phyloP scores from a whole-genome alignment of 2,329 filamentous ascomycete genomes.

The Beauveria australis region DNA sequence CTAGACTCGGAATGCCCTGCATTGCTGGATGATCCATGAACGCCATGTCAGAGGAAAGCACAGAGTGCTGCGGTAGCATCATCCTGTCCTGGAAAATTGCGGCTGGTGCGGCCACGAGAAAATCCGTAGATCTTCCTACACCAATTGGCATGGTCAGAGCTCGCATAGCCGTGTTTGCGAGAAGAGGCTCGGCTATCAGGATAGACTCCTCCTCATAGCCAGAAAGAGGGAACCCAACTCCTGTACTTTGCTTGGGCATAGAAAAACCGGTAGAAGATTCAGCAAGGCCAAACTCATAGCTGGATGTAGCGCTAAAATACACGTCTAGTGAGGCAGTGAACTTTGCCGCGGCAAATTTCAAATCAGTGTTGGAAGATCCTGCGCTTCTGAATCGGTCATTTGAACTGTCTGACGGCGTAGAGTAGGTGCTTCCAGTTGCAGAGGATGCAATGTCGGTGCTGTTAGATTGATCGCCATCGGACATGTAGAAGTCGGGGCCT shows the following conservation, averaged over 20 bases:
- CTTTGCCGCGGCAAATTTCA: slow-evolving; percentile 15
- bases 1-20: slow-evolving; percentile 3
- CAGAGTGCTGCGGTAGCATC: not conserved
- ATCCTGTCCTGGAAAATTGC: slow-evolving; percentile 25
- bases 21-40: not conserved
- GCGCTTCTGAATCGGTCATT: slow-evolving; percentile 20
- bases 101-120: slow-evolving; percentile 38
- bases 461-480: slow-evolving; percentile 21
- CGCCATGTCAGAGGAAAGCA: not conserved
- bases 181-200: slow-evolving; percentile 29
- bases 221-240: slow-evolving; percentile 20
- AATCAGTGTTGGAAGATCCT: slow-evolving; percentile 23
- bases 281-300: not conserved
- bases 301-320: not conserved
- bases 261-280: not conserved
- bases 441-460: slow-evolving; percentile 36
- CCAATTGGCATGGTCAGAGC: slow-evolving; percentile 40
- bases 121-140: slow-evolving; percentile 39
- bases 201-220: slow-evolving; percentile 28
- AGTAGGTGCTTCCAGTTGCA: slow-evolving; percentile 39
- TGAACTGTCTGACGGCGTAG: slow-evolving; percentile 34
- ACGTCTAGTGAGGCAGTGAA: not conserved
- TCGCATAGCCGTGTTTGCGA: slow-evolving; percentile 34
- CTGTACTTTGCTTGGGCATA: not conserved
- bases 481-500: slow-evolving; percentile 16